phyloP scores from a whole-genome alignment of 2,329 filamentous ascomycete genomes.

The Fusarium sp. region DNA sequence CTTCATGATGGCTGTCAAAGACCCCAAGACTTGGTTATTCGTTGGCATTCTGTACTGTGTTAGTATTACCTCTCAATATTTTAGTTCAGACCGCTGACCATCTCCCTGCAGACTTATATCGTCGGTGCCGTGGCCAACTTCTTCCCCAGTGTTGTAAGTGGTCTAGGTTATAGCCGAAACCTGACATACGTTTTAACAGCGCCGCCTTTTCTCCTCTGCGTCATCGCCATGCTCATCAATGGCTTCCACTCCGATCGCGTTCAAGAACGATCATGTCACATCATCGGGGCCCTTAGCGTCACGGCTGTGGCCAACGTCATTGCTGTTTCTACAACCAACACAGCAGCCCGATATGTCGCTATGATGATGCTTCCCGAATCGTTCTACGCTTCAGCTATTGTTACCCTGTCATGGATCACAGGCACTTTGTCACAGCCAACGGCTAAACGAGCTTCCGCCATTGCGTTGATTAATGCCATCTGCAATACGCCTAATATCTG shows the following conservation, averaged over 20 bases:
- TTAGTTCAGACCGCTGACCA: too few species aligned
- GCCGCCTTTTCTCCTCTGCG: constrained; percentile 36
- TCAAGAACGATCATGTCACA: constrained; percentile 26
- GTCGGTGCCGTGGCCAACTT: constrained; percentile 33
- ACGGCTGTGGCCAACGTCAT: constrained; percentile 1
- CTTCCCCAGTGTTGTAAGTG: constrained; percentile 41
- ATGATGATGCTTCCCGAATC: constrained; percentile 9
- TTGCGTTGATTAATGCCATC: background rate
- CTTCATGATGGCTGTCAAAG: constrained; percentile 10
- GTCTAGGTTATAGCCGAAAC: constrained; percentile 44
- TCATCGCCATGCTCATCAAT: constrained; percentile 10
- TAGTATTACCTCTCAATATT: background rate
- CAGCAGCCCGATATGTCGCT: background rate
- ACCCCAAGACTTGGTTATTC: constrained; percentile 11
- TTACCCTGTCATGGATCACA: background rate
- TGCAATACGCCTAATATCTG: background rate
- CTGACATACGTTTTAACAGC: constrained; percentile 38
- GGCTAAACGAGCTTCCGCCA: background rate
- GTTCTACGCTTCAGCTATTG: constrained; percentile 2
- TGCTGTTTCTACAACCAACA: constrained; percentile 4
- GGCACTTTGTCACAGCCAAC: background rate
- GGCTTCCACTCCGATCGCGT: constrained; percentile 36
- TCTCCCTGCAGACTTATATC: background rate
- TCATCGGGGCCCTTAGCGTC: background rate
- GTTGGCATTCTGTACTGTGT: constrained; percentile 1